Evolutionary conservation across 1,139 yeast species (phyloP).

Genomic region (Lodderomyces orthopsilosis): DNA sequence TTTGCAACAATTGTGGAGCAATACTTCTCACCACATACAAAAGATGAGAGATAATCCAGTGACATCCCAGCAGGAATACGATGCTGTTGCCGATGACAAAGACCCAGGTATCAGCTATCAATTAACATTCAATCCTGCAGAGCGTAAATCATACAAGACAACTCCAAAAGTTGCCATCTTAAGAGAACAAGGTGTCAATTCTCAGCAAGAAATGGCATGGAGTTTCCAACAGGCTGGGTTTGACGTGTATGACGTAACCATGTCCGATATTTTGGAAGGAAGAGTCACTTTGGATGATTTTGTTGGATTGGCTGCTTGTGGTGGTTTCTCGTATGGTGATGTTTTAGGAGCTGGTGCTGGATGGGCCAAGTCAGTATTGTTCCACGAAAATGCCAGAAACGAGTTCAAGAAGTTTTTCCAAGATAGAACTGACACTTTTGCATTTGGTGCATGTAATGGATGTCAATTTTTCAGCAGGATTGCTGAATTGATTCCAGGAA

Average conservation of each 20-base stretch:
- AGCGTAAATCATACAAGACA: constrained; percentile 25
- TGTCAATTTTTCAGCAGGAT: constrained; percentile 94
- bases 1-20: constrained; percentile 83
- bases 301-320: constrained; percentile 97
- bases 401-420: constrained; percentile 82
- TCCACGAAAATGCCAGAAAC: constrained; percentile 70
- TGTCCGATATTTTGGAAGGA: constrained; percentile 86
- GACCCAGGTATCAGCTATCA: constrained; percentile 91
- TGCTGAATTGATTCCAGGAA: constrained; percentile 87
- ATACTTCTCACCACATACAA: constrained; percentile 89
- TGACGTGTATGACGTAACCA: constrained; percentile 89
- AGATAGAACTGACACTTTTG: constrained; percentile 86
- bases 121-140: constrained; percentile 53
- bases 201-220: constrained; percentile 99
- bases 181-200: constrained; percentile 98
- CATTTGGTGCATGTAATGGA: constrained; percentile 99
- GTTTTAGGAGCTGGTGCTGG: constrained; percentile 99
- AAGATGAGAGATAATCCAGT: constrained; percentile 91
- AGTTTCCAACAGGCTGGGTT: constrained; percentile 95
- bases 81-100: constrained; percentile 66
- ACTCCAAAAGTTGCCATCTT: constrained; percentile 92
- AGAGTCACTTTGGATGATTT: constrained; percentile 72
- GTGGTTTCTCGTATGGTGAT: constrained; percentile 99
- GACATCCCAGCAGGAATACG: constrained; percentile 83
- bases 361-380: constrained; percentile 97